These are phyloP conservation scores for Quercus bicolor DNA, from an alignment of 306 rosid species.

Conservation along the genomic window DNA sequence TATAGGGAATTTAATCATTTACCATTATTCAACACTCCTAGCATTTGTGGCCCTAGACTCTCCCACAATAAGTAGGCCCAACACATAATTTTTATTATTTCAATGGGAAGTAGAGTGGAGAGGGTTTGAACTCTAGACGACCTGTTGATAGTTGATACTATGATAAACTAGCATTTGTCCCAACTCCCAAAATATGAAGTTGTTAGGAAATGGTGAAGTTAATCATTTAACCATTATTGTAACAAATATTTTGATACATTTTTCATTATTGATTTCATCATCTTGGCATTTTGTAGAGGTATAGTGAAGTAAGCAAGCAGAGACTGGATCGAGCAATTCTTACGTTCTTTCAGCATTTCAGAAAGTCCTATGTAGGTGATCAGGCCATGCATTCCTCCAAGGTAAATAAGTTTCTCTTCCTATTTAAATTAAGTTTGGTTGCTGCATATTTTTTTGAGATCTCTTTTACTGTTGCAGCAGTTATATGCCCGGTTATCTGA, in stretches of 20 bases:
- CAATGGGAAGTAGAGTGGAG: no score
- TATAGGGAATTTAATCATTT: no score
- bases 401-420: constrained; percentile 47
- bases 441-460: constrained; percentile 28
- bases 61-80: no score
- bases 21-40: no score
- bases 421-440: constrained; percentile 10
- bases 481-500: constrained; percentile 83
- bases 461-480: constrained; percentile 59
- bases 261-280: background rate
- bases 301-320: constrained; percentile 88
- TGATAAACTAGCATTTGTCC: no score
- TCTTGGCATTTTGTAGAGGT: constrained; percentile 63
- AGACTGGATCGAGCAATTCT: constrained; percentile 98
- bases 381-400: constrained; percentile 99
- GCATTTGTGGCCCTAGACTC: no score
- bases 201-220: no score
- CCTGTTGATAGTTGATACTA: no score
- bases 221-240: background rate
- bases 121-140: no score
- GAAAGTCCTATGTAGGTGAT: constrained; percentile 95
- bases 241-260: constrained; percentile 18
- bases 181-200: no score
- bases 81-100: no score
- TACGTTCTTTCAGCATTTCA: constrained; percentile 89